Evolutionary conservation across 1,284 basidiomycete genomes (phyloP).

Genomic region (Trametes pubescens): DNA sequence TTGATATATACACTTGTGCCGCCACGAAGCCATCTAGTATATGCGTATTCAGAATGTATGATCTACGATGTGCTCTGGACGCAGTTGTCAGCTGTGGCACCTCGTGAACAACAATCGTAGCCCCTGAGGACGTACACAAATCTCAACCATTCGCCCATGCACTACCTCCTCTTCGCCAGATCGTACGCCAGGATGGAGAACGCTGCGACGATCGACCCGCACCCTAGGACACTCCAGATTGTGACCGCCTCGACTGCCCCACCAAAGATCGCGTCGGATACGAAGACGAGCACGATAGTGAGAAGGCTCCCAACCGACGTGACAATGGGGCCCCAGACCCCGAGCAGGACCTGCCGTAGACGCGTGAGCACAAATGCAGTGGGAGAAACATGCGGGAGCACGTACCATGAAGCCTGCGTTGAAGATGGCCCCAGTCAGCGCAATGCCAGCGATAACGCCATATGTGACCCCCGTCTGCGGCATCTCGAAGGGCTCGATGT

Average conservation of each 20-base stretch:
- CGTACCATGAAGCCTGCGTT: conserved; percentile 82
- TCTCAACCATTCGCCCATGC: not conserved
- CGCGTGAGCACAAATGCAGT: conserved; percentile 22
- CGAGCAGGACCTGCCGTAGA: conserved; percentile 68
- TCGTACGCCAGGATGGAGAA: conserved; percentile 80
- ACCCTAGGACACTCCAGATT: conserved; percentile 70
- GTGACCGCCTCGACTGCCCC: conserved; percentile 63
- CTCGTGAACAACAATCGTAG: not conserved
- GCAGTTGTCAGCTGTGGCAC: not conserved
- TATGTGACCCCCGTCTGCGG: conserved; percentile 56
- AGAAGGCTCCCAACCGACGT: conserved; percentile 85
- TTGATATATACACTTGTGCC: too few relatives aligned
- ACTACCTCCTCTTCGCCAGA: conserved; percentile 51
- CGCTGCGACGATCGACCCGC: conserved; percentile 72
- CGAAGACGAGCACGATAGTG: conserved; percentile 83
- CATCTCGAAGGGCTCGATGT: conserved; percentile 65
- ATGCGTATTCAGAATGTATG: too few relatives aligned
- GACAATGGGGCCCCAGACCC: conserved; percentile 85
- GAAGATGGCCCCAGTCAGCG: conserved; percentile 72
- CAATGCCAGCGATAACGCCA: conserved; percentile 66
- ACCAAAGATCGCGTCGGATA: conserved; percentile 75
- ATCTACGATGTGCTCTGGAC: not conserved
- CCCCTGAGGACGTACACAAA: not conserved
- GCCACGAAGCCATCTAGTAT: too few relatives aligned
- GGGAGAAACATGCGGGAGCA: conserved; percentile 4